Evolutionary conservation across 208 protist species (phyloP).

Genomic region (Trichomonas vaginalis): DNA sequence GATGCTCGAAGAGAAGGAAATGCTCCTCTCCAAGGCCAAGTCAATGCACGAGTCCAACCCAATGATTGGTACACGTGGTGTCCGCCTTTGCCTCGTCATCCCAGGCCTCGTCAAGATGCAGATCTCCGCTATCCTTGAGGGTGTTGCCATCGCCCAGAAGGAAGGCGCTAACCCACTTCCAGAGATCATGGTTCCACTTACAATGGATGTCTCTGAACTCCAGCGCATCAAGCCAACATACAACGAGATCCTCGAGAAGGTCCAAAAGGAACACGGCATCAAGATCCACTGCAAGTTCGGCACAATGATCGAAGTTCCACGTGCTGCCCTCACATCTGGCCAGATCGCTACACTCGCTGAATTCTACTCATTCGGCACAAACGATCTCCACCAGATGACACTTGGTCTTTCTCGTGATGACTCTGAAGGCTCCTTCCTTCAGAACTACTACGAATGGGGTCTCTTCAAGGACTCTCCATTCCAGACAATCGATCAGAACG

Average conservation of each 20-base stretch:
- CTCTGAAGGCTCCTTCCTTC: constrained; percentile 61
- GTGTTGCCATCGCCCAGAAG: neutral
- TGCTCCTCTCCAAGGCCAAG: neutral
- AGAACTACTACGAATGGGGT: constrained; percentile 62
- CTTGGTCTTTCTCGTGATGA: constrained; percentile 82
- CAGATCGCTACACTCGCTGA: neutral
- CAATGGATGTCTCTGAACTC: neutral
- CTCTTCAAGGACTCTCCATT: constrained; percentile 73
- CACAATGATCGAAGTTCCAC: constrained; percentile 8
- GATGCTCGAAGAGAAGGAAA: constrained; percentile 27
- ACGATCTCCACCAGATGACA: constrained; percentile 83
- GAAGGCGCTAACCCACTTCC: neutral
- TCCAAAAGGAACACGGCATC: neutral
- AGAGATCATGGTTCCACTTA: constrained; percentile 9
- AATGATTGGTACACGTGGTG: constrained; percentile 75
- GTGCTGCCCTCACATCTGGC: neutral
- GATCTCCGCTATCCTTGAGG: constrained; percentile 36
- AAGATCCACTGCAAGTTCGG: neutral
- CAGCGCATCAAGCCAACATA: neutral
- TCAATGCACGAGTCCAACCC: constrained; percentile 63
- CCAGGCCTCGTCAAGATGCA: constrained; percentile 82
- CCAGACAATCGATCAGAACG: constrained; percentile 65
- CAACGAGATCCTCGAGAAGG: neutral
- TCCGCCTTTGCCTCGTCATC: constrained; percentile 68
- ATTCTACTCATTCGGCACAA: constrained; percentile 50